Base-by-base conservation (phyloP, 257 asterid genomes). In the Solanum paucissectum region DNA sequence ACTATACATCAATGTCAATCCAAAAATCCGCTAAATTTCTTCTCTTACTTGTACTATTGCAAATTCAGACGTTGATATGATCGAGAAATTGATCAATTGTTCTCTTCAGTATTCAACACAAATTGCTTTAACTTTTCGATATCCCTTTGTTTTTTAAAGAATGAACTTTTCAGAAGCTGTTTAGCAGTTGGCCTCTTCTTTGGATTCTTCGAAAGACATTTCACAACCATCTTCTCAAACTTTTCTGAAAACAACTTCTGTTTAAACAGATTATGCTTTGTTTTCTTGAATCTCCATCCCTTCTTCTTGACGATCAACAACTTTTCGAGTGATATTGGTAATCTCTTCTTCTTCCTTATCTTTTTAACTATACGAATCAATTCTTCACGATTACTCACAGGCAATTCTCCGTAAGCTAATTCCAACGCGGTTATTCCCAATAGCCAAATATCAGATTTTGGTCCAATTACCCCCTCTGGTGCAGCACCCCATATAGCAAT, bases 351-450 rank as follows among this genome's bases (percentile, higher is more conserved):
- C 84, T 6, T 49, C 81, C 18, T 64, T 36, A 90, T 86, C 62
- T 62, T 86, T 9, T 14, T 36, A 12, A 73, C 1, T 29, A 60
- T 21, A 2, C 3, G 2, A 20, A 40, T 83, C 21, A 88, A 66
- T 1, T 16, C 77, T 8, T 25, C 84, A 29, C 89, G 13, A 23
- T 23, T 52, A 2, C 0, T 12, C 9, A 87, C 69, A 9, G 33
- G 66, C 36, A 88, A 23, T 12, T 82, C 90, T 1, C 89, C 90
- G 12, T 86, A 88, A 3, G 84, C 89, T 87, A 90, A 18, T 34
- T 90, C 92, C 88, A 88, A 21, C 1, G 90, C 88, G 0, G 88
- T 88, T 21, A 88, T 75, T 29, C 92, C 92, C 49, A 90, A 25
- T 46, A 62, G 13, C 92, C 92, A 90, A n/a, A 88, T 83, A 42